These are phyloP conservation scores for Chaetothyriales sp. DNA, from an alignment of 2,329 filamentous ascomycete species.

Conservation along the genomic window DNA sequence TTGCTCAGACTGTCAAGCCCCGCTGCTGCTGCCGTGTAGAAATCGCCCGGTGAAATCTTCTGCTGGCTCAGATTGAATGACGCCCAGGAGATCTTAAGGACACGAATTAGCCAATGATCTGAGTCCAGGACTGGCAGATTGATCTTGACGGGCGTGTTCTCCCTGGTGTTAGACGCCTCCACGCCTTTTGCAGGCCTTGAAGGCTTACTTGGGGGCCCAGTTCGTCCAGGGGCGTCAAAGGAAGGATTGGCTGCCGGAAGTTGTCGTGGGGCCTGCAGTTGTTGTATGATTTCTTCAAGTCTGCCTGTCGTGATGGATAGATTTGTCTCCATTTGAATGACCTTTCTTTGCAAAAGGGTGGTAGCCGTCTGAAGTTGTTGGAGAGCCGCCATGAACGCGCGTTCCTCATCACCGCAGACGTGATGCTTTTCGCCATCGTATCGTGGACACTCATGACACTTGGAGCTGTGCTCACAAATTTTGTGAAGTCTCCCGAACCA, in stretches of 20 bases:
- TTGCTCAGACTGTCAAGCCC: not conserved
- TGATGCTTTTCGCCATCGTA: not conserved
- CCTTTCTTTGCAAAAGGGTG: not conserved
- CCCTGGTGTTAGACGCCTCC: too few species aligned
- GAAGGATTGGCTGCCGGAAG: not conserved
- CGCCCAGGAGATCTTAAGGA: not conserved
- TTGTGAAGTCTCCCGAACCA: not conserved
- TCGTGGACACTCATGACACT: not conserved
- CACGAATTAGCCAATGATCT: not conserved
- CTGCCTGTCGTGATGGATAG: not conserved
- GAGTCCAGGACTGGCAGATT: not conserved
- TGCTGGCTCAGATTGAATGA: not conserved
- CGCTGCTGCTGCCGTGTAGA: not conserved
- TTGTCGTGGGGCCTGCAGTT: not conserved
- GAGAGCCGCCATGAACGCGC: not conserved
- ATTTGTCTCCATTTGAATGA: not conserved
- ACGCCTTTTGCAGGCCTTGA: too few species aligned
- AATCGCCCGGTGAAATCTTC: not conserved
- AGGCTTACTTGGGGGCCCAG: not conserved
- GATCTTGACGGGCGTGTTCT: not conserved
- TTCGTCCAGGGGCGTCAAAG: not conserved
- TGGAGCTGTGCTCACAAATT: not conserved
- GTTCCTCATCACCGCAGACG: not conserved
- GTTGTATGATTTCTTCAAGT: not conserved
- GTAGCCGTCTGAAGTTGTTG: not conserved